phyloP scores from a whole-genome alignment of 257 asterid genomes.

The Solanum ossicruentum region DNA sequence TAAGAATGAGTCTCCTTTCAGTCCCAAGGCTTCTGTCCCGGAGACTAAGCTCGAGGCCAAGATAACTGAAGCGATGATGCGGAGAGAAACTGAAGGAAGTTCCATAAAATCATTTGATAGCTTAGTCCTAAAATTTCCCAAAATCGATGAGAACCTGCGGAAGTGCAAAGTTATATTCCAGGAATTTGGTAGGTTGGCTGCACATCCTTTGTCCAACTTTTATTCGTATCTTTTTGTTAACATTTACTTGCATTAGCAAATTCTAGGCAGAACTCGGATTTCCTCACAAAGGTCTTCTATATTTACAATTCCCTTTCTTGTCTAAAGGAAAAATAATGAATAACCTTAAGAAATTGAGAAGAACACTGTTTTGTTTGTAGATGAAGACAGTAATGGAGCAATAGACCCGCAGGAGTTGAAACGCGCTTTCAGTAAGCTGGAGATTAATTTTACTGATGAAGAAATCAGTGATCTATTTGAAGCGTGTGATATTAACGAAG shows the following conservation, averaged over 20 bases:
- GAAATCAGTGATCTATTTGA: slow-evolving; percentile 63
- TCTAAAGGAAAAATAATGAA: background rate
- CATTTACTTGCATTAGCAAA: background rate
- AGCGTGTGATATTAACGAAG: slow-evolving; percentile 78
- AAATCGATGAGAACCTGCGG: slow-evolving; percentile 64
- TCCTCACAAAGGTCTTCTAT: background rate
- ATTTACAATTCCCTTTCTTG: background rate
- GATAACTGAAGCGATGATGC: slow-evolving; percentile 47
- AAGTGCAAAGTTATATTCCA: slow-evolving; percentile 55
- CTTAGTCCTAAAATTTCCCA: slow-evolving; percentile 74
- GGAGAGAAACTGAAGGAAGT: slow-evolving; percentile 63
- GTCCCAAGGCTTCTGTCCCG: slow-evolving; percentile 16
- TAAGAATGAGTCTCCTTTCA: slow-evolving; percentile 32
- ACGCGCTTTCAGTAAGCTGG: slow-evolving; percentile 53
- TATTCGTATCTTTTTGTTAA: background rate
- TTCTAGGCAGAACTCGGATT: background rate
- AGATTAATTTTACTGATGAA: slow-evolving; percentile 56
- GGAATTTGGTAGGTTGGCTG: slow-evolving; percentile 46
- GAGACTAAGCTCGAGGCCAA: slow-evolving; percentile 76
- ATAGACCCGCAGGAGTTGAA: slow-evolving; percentile 78
- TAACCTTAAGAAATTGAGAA: background rate
- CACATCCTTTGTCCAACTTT: background rate
- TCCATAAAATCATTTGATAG: slow-evolving; percentile 54
- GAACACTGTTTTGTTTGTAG: slow-evolving; percentile 15
- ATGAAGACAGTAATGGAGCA: slow-evolving; percentile 66